Evolutionary conservation across 352 stramenopile species (phyloP).

Genomic region (Globisporangium camurandrum): DNA sequence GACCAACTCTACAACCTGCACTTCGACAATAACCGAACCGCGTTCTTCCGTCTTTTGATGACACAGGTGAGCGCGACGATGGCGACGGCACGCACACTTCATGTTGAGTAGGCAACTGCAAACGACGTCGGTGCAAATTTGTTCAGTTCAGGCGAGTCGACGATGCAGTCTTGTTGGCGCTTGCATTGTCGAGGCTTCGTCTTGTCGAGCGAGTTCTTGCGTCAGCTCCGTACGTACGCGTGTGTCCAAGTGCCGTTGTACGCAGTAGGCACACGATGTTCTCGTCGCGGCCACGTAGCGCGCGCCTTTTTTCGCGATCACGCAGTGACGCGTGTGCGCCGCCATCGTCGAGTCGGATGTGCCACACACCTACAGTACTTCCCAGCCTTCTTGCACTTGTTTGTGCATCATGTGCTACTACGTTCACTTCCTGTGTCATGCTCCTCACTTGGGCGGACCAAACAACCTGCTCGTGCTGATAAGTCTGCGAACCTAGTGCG

Average conservation of each 20-base stretch:
- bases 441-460: too few relatives aligned
- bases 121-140: background rate
- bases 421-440: background rate
- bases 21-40: too few relatives aligned
- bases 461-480: too few relatives aligned
- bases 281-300: slow-evolving; percentile 1
- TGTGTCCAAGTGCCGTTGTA: slow-evolving; percentile 1
- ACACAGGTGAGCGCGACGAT: too few relatives aligned
- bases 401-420: background rate
- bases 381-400: background rate
- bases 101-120: background rate
- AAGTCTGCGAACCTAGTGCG: too few relatives aligned
- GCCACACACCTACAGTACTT: background rate
- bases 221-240: background rate
- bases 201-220: background rate
- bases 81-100: background rate
- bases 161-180: too few relatives aligned
- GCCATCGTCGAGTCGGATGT: background rate
- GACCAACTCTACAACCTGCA: too few relatives aligned
- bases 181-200: too few relatives aligned
- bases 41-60: too few relatives aligned
- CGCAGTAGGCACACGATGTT: too few relatives aligned
- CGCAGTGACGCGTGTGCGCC: background rate
- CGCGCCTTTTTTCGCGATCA: slow-evolving; percentile 1
- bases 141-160: too few relatives aligned